Conservation (phyloP, 306 rosid species). For the Alnus rubra region DNA sequence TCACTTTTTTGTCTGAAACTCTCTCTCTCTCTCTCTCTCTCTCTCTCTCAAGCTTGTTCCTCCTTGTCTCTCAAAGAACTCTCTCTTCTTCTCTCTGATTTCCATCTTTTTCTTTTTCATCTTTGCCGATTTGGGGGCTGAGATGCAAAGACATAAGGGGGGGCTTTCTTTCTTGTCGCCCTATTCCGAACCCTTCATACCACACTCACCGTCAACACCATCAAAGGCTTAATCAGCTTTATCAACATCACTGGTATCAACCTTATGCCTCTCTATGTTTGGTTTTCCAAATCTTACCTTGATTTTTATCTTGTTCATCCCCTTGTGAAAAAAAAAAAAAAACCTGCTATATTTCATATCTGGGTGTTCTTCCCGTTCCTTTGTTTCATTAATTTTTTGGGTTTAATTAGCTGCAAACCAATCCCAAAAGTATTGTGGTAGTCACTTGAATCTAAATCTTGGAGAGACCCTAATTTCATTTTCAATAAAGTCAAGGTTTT, state of each 20-base stretch:
- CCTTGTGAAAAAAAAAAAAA: not conserved
- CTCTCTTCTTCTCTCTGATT: too few relatives aligned
- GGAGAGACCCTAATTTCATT: constrained; percentile 1
- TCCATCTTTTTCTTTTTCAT: too few relatives aligned
- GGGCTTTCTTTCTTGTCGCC: constrained; percentile 10
- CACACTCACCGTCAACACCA: not conserved
- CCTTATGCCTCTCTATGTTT: not conserved
- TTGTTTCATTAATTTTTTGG: not conserved
- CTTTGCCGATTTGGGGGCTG: not conserved
- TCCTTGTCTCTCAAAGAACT: too few relatives aligned
- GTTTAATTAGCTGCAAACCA: not conserved
- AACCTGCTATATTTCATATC: not conserved
- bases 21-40: too few relatives aligned
- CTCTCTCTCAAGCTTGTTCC: too few relatives aligned
- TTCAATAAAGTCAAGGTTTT: not conserved
- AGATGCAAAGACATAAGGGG: constrained; percentile 21
- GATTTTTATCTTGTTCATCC: too few relatives aligned
- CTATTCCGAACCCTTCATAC: not conserved
- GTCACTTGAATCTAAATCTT: not conserved
- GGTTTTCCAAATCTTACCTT: not conserved
- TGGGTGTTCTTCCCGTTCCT: not conserved
- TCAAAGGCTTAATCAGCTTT: not conserved
- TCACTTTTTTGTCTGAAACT: too few relatives aligned
- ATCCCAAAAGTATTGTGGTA: not conserved
- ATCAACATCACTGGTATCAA: constrained; percentile 13